Evolutionary conservation across 129 eudicot genomes (phyloP), one percentile per base, ranked within the genome.

Genomic region (Lactuca sativa): DNA sequence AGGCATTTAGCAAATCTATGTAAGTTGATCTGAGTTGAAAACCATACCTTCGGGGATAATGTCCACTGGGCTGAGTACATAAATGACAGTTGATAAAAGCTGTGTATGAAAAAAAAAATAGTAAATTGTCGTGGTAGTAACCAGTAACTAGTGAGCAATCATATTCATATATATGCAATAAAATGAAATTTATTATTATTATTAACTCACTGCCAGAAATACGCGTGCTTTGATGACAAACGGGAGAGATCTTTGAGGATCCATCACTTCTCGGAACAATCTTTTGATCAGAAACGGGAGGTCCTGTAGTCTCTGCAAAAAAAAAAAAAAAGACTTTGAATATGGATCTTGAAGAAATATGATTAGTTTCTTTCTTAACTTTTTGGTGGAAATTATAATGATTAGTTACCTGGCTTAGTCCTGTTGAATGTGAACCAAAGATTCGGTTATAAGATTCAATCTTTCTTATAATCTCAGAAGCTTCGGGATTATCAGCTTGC

Each of bases 171-270:
- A 48, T 8, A 11, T 4, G 32, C 11, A 43, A 33, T 25, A 62
- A 34, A 34, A 55, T 36, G 13, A 9, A 31, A 60, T n/a, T 68
- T 5, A 17, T 14, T 74, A 75, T 14, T 74, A 75, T 37, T 52
- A 58, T 56, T 3, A 71, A 87, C 95, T 85, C 87, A 95, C 99
- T 76, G 97, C 97, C 83, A 95, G 79, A 85, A 70, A 90, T 59
- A 95, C 96, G n/a, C 96, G 97, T 47, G 93, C 89, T 83, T 82
- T 85, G 60, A 87, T 82, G 56, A 95, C 89, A 74, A 95, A 67
- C 2, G 97, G 97, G 57, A 95, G 89, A 60, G 99, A 79, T 84
- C 99, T 82, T 71, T 87, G 96, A 64, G 99, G 99, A 82, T 90
- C 87, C 87, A 74, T 67, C 52, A 95, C 67, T 68, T 90, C 99